Percentiles rank a stretch among this genome's conserved stretches.
Conservation (phyloP, 306 rosid species). For the Vigna angularis region DNA sequence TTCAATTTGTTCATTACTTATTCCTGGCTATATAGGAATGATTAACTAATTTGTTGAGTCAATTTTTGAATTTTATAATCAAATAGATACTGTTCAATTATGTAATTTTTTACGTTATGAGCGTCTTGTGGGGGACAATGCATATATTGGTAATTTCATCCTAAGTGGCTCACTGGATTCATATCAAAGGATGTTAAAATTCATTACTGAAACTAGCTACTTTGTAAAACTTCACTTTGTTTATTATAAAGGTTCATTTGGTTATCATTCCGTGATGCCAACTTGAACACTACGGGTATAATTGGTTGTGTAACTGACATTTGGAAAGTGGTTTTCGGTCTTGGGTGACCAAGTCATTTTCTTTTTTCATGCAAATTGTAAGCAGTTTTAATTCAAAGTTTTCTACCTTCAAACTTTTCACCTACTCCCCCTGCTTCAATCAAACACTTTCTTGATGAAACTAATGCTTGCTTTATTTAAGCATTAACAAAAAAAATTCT, state of each 20-base stretch:
- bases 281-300: neutral
- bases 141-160: neutral
- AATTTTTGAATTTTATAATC: conserved; percentile 14
- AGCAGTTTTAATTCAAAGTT: neutral
- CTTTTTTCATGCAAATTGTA: neutral
- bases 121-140: conserved; percentile 15
- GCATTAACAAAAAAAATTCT: neutral
- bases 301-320: neutral
- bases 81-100: neutral
- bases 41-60: conserved; percentile 7
- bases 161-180: neutral
- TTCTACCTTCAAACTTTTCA: neutral
- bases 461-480: no score
- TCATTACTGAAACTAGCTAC: neutral
- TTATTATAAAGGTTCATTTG: neutral
- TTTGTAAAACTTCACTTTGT: neutral
- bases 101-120: neutral
- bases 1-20: no score
- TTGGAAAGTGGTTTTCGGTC: neutral
- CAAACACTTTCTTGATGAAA: neutral
- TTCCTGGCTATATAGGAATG: no score
- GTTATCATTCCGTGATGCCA: neutral
- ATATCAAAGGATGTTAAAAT: neutral
- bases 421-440: neutral
- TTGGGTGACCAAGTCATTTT: neutral